Evolutionary conservation across 2,329 filamentous ascomycete species (phyloP), one percentile per base, ranked within the genome.

Genomic region (Monosporascus sp.): DNA sequence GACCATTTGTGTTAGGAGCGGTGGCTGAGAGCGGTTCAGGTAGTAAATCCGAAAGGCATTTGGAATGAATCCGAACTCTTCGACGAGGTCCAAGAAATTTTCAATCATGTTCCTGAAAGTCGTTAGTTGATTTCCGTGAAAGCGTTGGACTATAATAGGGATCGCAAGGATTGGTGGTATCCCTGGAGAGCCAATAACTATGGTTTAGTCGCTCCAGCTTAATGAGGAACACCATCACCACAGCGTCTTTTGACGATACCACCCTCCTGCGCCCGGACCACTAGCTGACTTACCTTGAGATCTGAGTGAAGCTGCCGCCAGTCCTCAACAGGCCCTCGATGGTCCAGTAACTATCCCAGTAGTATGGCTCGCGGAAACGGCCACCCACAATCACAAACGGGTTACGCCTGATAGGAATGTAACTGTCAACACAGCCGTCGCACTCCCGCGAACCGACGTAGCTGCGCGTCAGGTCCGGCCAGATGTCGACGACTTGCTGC

Each of bases 311-410:
- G 45, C 78, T 78, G 38, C 85, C 85, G 17, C 82, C 78, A 0
- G 84, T 87, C 47, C 85, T 78, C 37, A 88, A 69, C 24, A 88
- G 73, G 24, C 85, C 85, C 68, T 86, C 80, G 47, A 88, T 61
- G 48, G 87, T 85, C 84, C 82, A 87, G 70, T 80, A 87, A 35
- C 82, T 84, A 66, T 88, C 84, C 85, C 85, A 88, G 67, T 88
- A 88, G 64, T 88, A 88, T 2, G 82, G 78, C 68, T 88, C 85
- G 37, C 85, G 76, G 73, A 88, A 88, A 31, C 85, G 81, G n/a
- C 85, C 85, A 14, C 85, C 85, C 3, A 85, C 84, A 17, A 88
- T 78, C n/a, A 88, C 83, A 62, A 88, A 88, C 3, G 83, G 31
- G 31, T 35, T 85, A 53, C 82, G 79, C 61, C 85, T 86, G 55